These are phyloP conservation scores for Bimuria novae-zelandiae DNA, from an alignment of 2,329 filamentous ascomycete species.

Conservation along the genomic window DNA sequence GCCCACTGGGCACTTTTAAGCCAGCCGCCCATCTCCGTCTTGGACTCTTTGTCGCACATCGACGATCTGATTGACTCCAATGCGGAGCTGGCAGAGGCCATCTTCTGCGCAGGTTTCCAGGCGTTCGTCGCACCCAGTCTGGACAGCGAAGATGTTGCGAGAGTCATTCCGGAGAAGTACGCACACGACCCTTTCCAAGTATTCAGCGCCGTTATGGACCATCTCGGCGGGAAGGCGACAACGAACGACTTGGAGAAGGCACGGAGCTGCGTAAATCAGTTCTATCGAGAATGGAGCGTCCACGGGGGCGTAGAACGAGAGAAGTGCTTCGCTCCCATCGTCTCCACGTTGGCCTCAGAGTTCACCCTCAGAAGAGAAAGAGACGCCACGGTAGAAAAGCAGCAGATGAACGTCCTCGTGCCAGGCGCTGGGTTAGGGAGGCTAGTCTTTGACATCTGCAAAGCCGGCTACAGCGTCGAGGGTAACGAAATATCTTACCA, in stretches of 20 bases:
- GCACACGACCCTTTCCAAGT: slow-evolving; percentile 34
- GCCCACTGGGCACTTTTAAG: slow-evolving; percentile 84
- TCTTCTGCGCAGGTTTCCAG: slow-evolving; percentile 60
- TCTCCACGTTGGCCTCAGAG: slow-evolving; percentile 64
- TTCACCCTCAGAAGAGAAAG: slow-evolving; percentile 36
- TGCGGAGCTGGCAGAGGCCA: slow-evolving; percentile 77
- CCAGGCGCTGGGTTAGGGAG: slow-evolving; percentile 89
- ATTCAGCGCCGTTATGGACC: slow-evolving; percentile 56
- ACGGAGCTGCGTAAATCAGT: slow-evolving; percentile 86
- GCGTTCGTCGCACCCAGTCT: slow-evolving; percentile 39
- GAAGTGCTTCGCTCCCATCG: slow-evolving; percentile 76
- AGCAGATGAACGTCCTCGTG: slow-evolving; percentile 70
- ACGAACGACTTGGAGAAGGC: slow-evolving; percentile 84
- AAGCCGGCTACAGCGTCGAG: slow-evolving; percentile 73
- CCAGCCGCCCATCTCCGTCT: slow-evolving; percentile 77
- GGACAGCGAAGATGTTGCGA: slow-evolving; percentile 40
- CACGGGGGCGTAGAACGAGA: slow-evolving; percentile 75
- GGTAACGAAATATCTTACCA: slow-evolving; percentile 97
- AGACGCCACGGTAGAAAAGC: slow-evolving; percentile 32
- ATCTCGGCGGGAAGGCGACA: slow-evolving; percentile 74
- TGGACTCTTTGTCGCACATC: slow-evolving; percentile 75
- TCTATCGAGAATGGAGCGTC: slow-evolving; percentile 91
- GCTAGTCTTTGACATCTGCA: slow-evolving; percentile 84
- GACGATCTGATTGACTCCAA: slow-evolving; percentile 91
- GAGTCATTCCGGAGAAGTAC: slow-evolving; percentile 36